A percentile compares a stretch with the other conserved stretches of the same genome.
phyloP scores from a whole-genome alignment of 2,329 filamentous ascomycete species.

The Aspergillus sp. region DNA sequence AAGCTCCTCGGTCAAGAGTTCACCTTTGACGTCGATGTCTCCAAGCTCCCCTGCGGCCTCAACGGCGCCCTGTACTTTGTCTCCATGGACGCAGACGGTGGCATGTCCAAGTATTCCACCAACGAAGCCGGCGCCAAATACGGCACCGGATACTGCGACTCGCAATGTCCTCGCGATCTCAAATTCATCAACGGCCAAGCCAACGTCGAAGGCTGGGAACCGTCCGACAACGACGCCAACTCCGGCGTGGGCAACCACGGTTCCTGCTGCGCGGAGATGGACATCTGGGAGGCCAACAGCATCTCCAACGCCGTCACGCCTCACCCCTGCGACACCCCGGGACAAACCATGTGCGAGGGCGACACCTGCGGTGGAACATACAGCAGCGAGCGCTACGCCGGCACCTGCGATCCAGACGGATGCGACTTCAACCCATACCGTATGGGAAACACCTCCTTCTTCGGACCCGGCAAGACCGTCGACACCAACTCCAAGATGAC shows the following conservation, averaged over 20 bases:
- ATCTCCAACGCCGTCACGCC: constrained; percentile 62
- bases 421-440: constrained; percentile 69
- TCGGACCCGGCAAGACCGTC: constrained; percentile 55
- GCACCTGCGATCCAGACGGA: constrained; percentile 63
- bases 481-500: constrained; percentile 59
- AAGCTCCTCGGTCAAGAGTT: constrained; percentile 64
- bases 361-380: constrained; percentile 51
- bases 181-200: constrained; percentile 45
- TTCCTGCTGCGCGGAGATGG: constrained; percentile 65
- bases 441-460: constrained; percentile 60
- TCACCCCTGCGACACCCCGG: constrained; percentile 55
- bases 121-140: constrained; percentile 57
- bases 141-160: constrained; percentile 62
- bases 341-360: constrained; percentile 49
- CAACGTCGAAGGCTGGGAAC: constrained; percentile 51
- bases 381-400: constrained; percentile 52
- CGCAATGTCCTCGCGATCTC: constrained; percentile 51
- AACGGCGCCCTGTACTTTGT: constrained; percentile 68
- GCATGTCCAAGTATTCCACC: constrained; percentile 44
- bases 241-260: constrained; percentile 51
- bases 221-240: constrained; percentile 51
- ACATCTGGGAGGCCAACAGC: constrained; percentile 67
- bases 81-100: constrained; percentile 59
- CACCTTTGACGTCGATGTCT: constrained; percentile 68
- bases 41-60: constrained; percentile 62